Conservation (phyloP, 805 yeast genomes). For the Blastobotrys muscicola region DNA sequence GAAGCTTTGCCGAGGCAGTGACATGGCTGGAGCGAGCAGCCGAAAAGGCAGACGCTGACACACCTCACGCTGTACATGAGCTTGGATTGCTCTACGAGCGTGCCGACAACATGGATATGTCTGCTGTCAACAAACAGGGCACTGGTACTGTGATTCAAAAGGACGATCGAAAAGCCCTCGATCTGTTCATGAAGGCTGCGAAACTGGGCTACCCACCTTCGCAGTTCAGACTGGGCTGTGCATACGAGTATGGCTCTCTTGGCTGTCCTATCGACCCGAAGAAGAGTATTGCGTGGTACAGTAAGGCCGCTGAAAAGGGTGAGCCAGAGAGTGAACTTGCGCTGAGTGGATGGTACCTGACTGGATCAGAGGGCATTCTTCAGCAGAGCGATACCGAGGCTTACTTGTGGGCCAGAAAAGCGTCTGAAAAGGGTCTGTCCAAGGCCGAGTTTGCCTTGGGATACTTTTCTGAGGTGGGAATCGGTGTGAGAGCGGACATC, state of each 20-base stretch:
- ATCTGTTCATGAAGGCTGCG: slow-evolving; percentile 51
- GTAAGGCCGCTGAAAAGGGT: slow-evolving; percentile 54
- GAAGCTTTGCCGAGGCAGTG: slow-evolving; percentile 36
- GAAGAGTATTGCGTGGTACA: slow-evolving; percentile 65
- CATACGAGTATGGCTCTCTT: slow-evolving; percentile 60
- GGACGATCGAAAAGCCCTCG: slow-evolving; percentile 35
- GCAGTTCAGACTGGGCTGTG: slow-evolving; percentile 61
- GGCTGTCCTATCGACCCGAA: slow-evolving; percentile 44
- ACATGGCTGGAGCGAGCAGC: slow-evolving; percentile 46
- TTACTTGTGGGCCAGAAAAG: slow-evolving; percentile 64
- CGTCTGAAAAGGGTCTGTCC: slow-evolving; percentile 55
- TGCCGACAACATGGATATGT: slow-evolving; percentile 25
- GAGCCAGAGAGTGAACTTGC: slow-evolving; percentile 64
- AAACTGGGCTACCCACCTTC: slow-evolving; percentile 53
- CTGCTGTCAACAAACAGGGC: slow-evolving; percentile 10
- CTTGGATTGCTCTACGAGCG: slow-evolving; percentile 47
- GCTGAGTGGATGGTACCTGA: slow-evolving; percentile 69
- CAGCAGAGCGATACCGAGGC: slow-evolving; percentile 58
- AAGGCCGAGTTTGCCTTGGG: slow-evolving; percentile 70
- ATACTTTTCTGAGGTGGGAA: slow-evolving; percentile 56
- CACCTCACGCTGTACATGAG: slow-evolving; percentile 51
- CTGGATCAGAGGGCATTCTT: slow-evolving; percentile 55
- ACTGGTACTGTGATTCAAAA: slow-evolving; percentile 17
- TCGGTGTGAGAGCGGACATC: slow-evolving; percentile 46
- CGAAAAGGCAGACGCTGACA: slow-evolving; percentile 32